phyloP scores from a whole-genome alignment of 768 basidiomycete species.

The Suillus luteus region DNA sequence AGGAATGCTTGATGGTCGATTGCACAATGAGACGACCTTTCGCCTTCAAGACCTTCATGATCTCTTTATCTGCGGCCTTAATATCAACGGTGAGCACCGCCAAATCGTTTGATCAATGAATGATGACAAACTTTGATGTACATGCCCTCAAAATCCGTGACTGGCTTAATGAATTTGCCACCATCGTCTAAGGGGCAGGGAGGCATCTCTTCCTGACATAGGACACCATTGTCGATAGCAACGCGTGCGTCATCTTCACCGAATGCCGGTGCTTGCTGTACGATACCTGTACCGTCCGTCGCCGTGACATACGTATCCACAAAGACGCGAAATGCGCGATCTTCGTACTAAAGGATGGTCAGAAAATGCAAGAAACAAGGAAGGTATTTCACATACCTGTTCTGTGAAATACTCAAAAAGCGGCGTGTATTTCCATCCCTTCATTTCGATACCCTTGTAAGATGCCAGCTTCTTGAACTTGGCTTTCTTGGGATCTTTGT shows the following conservation, averaged over 20 bases:
- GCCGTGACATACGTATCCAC: conserved; percentile 93
- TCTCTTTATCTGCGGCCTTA: conserved; percentile 92
- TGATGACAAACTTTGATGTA: conserved; percentile 75
- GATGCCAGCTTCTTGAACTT: conserved; percentile 90
- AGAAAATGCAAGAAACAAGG: not conserved
- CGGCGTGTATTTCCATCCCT: conserved; percentile 93
- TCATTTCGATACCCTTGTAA: conserved; percentile 91
- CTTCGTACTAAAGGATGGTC: conserved; percentile 67
- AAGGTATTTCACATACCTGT: conserved; percentile 52
- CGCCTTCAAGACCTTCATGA: conserved; percentile 86
- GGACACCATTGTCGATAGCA: conserved; percentile 78
- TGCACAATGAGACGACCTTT: conserved; percentile 88
- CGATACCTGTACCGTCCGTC: conserved; percentile 94
- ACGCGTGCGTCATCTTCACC: conserved; percentile 99
- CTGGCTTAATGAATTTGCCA: conserved; percentile 85
- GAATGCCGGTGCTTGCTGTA: conserved; percentile 97
- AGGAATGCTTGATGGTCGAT: conserved; percentile 84
- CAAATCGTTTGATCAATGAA: not conserved
- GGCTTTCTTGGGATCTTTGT: conserved; percentile 97
- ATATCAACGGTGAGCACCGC: conserved; percentile 9
- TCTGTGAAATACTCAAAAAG: conserved; percentile 97
- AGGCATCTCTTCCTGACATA: conserved; percentile 89
- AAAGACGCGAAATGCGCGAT: conserved; percentile 87
- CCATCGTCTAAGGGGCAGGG: conserved; percentile 94
- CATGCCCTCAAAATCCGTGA: conserved; percentile 85